Base-by-base conservation (phyloP, 345 rosid genomes). In the Brassica nigra region DNA sequence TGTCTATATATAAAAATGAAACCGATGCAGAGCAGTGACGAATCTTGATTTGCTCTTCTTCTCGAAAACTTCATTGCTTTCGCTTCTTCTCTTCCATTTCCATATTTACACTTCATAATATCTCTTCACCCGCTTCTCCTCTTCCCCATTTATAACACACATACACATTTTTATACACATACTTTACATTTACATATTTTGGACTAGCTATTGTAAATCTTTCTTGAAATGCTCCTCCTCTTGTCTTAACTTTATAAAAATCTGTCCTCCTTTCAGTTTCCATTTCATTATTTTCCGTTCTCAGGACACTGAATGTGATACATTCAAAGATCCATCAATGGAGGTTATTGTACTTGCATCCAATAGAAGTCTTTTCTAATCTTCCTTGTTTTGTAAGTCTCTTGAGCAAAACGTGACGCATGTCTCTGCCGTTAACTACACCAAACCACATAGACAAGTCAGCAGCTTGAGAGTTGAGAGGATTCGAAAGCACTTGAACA, bases 391-490 rank as follows among this genome's bases (percentile, higher is more conserved):
- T 65, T 44, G 68, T 70, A 62, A 78, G 78, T 57, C 76, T 75
- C 71, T 64, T 54, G 61, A 62, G 72, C 69, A 76, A 77, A 77
- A 77, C 70, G 74, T 58, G 47, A 72, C 5, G 27, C 47, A 57
- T 74, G 88, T 75, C 78, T 87, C 82, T 5, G 79, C 79, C 33
- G 75, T 83, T 70, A 87, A 94, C 74, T 73, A 83, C 86, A 86
- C 92, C 0, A 87, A 72, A 36, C 61, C 67, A 29, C 81, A 68
- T 15, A 91, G 86, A 70, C 87, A 85, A 87, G 92, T 93, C 4
- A 90, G 97, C 64, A 79, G 87, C 75, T 78, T 90, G 85, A 93
- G 99, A 77, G 85, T 93, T 68, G 84, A 79, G 47, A 89, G 99
- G 83, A 93, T 96, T 18, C 91, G 85, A 16, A 90, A 79, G 78